phyloP scores from a whole-genome alignment of 768 basidiomycete genomes.

The Boletus rufocinnamomeus region DNA sequence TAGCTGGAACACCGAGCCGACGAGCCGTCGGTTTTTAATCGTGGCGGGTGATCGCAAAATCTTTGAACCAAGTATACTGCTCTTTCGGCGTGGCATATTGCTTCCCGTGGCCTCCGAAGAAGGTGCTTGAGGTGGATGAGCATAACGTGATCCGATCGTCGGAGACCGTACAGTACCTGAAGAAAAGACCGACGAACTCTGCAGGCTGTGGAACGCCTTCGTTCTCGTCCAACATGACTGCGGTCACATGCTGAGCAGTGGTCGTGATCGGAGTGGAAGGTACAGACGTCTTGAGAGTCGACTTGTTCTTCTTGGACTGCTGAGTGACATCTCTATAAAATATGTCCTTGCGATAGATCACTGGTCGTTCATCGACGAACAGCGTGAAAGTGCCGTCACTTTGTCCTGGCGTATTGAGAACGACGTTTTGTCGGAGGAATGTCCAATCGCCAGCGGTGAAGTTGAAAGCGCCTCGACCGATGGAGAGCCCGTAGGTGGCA shows the following conservation, averaged over 20 bases:
- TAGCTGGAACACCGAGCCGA: no score
- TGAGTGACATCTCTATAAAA: constrained; percentile 54
- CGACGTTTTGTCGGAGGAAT: constrained; percentile 64
- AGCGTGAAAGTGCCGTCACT: constrained; percentile 68
- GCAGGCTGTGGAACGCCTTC: neutral
- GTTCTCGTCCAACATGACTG: neutral
- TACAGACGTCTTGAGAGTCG: constrained; percentile 10
- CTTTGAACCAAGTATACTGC: constrained; percentile 78
- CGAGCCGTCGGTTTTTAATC: constrained; percentile 2
- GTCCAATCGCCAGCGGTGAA: constrained; percentile 72
- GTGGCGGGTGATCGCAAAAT: constrained; percentile 51
- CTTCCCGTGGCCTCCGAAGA: constrained; percentile 74
- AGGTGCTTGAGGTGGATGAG: constrained; percentile 45
- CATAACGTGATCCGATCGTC: neutral
- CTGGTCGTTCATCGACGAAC: constrained; percentile 58
- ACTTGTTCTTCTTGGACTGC: constrained; percentile 2
- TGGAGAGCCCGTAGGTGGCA: constrained; percentile 66
- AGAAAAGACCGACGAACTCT: constrained; percentile 61
- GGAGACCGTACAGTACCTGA: constrained; percentile 53
- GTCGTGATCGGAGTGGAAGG: neutral
- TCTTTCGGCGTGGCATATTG: constrained; percentile 70
- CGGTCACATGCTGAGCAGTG: neutral
- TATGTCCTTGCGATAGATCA: constrained; percentile 56
- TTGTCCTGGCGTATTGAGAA: constrained; percentile 71
- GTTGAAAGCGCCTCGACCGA: constrained; percentile 70